A percentile compares a stretch with the other conserved stretches of the same genome.
Evolutionary conservation across 192 early-diverging fungal species (phyloP).

Genomic region (Coemansia sp.): DNA sequence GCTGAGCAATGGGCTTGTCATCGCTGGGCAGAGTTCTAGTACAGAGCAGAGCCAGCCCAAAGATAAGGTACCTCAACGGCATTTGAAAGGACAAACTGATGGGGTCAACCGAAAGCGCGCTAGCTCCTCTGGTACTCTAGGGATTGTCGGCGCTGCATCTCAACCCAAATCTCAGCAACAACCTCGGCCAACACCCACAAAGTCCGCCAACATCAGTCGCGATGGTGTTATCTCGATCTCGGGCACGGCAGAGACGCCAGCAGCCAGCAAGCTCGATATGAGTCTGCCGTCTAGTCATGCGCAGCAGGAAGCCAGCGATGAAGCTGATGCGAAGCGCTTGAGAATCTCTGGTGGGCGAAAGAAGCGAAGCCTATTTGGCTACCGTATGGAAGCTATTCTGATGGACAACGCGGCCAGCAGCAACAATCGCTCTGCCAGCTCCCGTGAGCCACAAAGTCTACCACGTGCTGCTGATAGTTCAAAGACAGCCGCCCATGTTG

Average conservation of each 20-base stretch:
- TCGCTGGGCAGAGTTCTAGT: not conserved
- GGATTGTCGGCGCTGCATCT: not conserved
- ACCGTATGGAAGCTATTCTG: constrained; percentile 24
- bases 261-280: not conserved
- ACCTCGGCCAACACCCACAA: not conserved
- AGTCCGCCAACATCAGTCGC: not conserved
- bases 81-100: not conserved
- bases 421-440: not conserved
- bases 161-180: not conserved
- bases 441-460: not conserved
- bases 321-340: not conserved
- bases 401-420: too few species aligned
- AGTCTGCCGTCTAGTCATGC: not conserved
- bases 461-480: not conserved
- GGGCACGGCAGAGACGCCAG: not conserved
- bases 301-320: not conserved
- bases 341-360: constrained; percentile 3
- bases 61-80: not conserved
- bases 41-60: not conserved
- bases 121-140: not conserved
- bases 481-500: not conserved
- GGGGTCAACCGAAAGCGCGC: not conserved
- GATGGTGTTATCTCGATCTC: not conserved
- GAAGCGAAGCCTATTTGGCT: constrained; percentile 35
- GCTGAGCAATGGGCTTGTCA: not conserved